Base-by-base conservation (phyloP, 176 grass and related monocot genomes). In the Oryza coarctata region DNA sequence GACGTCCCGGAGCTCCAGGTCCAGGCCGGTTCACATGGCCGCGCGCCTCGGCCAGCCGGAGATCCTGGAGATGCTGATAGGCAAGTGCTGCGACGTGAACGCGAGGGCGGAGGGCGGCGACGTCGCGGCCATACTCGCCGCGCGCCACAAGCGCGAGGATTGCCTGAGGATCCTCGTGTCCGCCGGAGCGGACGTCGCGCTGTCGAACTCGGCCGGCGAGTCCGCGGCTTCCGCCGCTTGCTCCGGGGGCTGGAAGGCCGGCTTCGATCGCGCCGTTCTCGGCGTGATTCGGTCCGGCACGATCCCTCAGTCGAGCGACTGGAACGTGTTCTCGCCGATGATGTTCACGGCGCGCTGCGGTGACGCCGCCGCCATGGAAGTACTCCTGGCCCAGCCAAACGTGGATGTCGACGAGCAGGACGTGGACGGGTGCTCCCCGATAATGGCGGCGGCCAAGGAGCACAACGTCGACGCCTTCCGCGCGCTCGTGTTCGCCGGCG, bases 391-490 rank as follows among this genome's bases (percentile, higher is more conserved):
- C 17, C 83, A 88, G 58, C 85, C 83, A 1, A 93, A 44, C 55
- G 29, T 87, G 52, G 85, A 95, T 70, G 75, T 99, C 7, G 84
- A 96, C 68, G 89, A 89, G 65, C 93, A 83, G 65, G 97, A 96
- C 35, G 22, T 40, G 27, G 84, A 91, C 30, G 91, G 89, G n/a
- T 90, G 74, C 82, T 90, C 97, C 35, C 85, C 93, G n/a, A 71
- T 94, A 4, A 88, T 96, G 85, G 70, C 78, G 0, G 87, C 97
- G 0, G 91, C 89, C 58, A 96, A 89, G 70, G 91, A 73, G 23
- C 93, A 89, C 31, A 88, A 92, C 27, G 93, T 99, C 0, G 91
- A 88, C 12, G 83, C 87, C 39, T 99, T 95, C 82, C 91, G 93
- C 17, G 55, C 31, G 67, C 90, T 99, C 15, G 87, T 99, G 4